Conservation (phyloP, 2,329 filamentous ascomycete species). For the Colletotrichum sp. region DNA sequence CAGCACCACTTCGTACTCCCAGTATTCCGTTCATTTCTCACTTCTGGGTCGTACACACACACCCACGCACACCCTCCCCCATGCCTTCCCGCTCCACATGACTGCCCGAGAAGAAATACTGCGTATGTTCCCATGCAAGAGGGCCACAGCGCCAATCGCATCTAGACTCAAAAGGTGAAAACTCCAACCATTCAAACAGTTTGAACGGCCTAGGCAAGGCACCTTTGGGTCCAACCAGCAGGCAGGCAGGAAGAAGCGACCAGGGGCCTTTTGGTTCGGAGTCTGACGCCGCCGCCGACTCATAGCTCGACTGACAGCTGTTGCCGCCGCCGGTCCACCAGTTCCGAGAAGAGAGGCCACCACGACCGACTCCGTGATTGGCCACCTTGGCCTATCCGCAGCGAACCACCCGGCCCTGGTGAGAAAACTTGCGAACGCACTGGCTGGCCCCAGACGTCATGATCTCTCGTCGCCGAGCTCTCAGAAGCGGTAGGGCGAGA, state of each 20-base stretch:
- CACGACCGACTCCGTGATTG: conserved; percentile 1
- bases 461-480: not conserved
- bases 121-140: not conserved
- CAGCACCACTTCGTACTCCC: not conserved
- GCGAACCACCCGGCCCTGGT: not conserved
- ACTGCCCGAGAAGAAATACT: not conserved
- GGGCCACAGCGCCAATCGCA: not conserved
- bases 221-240: not conserved
- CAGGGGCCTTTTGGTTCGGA: not conserved
- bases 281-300: not conserved
- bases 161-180: not conserved
- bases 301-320: not conserved
- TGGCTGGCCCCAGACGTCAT: conserved; percentile 10
- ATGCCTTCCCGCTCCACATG: conserved; percentile 9
- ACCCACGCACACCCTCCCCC: not conserved
- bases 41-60: not conserved
- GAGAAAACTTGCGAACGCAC: not conserved
- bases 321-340: conserved; percentile 5
- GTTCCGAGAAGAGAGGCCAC: conserved; percentile 7
- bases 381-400: not conserved
- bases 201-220: not conserved
- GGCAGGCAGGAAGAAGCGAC: not conserved
- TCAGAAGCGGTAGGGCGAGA: not conserved
- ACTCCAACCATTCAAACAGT: not conserved
- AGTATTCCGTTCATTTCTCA: not conserved